Base-by-base conservation (phyloP, 139 green algal species). In the Chlorella sp. region DNA sequence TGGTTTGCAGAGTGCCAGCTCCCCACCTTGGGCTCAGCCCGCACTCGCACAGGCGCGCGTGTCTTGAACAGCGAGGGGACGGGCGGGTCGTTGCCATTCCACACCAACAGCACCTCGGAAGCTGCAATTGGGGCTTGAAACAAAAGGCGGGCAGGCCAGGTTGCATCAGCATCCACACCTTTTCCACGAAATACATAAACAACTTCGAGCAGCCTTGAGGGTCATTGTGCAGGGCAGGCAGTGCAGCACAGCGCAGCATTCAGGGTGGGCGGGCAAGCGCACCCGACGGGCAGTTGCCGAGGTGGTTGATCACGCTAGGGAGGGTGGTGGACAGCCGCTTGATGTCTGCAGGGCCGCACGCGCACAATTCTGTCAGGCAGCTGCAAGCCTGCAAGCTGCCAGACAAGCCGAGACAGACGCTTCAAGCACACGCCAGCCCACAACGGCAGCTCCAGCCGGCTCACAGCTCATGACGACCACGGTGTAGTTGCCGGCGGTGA, bases 101-200 rank as follows among this genome's bases (percentile, higher is more conserved):
- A 80, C 30, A 80, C 73, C 43, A 80, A 46, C 73, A 80, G 73
- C 73, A 80, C 73, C 73, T 80, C 73, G 1, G 73, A 32, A 11
- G n/a, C 73, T 80, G 73, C 30, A 44, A 30, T 17, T 30, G 46
- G 1, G 13, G 44, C 32, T 60, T n/a, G 41, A 41, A 20, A 60
- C 41, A 2, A 1, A 36, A 9, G 22, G 60, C 19, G 14, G 41
- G 26, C 22, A 70, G 64, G 64, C 24, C 64, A 70, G 28, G 64
- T 26, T 26, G 64, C 64, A 38, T n/a, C n/a, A n/a, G n/a, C n/a
- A n/a, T n/a, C n/a, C n/a, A n/a, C n/a, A n/a, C n/a, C n/a, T n/a
- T n/a, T n/a, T n/a, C n/a, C n/a, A n/a, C n/a, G n/a, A n/a, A n/a
- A n/a, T n/a, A n/a, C n/a, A n/a, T n/a, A n/a, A n/a, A n/a, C n/a